Evolutionary conservation across 371 early-diverging fungal genomes (phyloP), one percentile per base, ranked within the genome.

Genomic region (Lichtheimia ramosa): DNA sequence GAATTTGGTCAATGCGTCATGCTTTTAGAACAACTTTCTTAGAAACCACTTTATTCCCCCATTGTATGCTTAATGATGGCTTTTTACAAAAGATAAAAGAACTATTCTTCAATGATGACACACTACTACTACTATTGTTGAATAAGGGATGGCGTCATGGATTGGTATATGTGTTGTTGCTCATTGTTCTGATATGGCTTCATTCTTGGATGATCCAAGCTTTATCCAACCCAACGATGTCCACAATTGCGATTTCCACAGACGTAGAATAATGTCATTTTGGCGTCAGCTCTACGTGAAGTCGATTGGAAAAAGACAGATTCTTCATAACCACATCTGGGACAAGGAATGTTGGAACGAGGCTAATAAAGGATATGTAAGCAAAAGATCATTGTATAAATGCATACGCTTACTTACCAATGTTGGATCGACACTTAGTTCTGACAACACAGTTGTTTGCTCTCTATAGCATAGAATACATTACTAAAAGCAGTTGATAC

Each of bases 231-330:
- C 95, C 95, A 95, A 54, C 91, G 87, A 67, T 92, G 84, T 43
- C 86, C 84, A 70, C 95, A 94, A 13, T 68, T 74, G 43, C 69
- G 79, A 65, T 87, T 89, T 57, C 87, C 86, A 71, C 97, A 97
- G n/a, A 94, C 92, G 68, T 94, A 96, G 69, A 89, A 95, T 12
- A 96, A 73, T 25, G 88, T 91, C 93, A 99, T 96, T 42, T 91
- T 91, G 3, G 92, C 88, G 59, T 99, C 98, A 5, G 83, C 85
- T 46, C 87, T 79, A 63, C 89, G 84, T 21, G 94, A 90, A 61
- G 89, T 87, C 18, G 93, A 89, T 74, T 96, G 96, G 79, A 95
- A 98, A 70, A 91, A 96, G 15, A 97, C 92, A 0, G 94, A 93
- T 66, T 90, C 89, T 18, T 77, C 71, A 51, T 87, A 62, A 10